Evolutionary conservation across 495 filamentous ascomycete genomes (phyloP), one percentile per base, ranked within the genome.

Genomic region (Aspergillus bridgeri): DNA sequence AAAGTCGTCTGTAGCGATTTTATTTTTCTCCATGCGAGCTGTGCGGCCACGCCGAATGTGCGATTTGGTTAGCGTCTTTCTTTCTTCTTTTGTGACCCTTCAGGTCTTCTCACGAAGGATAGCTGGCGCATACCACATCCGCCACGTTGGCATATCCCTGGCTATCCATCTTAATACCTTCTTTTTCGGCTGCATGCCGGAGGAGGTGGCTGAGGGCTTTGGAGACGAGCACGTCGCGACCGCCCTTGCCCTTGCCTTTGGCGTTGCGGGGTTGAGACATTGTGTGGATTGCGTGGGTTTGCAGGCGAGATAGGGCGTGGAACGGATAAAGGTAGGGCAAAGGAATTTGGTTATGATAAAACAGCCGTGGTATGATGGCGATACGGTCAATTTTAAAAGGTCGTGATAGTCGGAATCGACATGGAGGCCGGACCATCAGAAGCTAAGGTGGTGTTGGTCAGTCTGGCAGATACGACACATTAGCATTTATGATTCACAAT

Each of bases 141-240:
- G 82, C 82, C 18, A 96, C 79, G 61, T 83, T 86, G 15, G 87
- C 90, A 66, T 87, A 98, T 6, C 95, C 94, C 60, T 90, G 87
- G 5, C 69, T 73, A 62, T 91, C 88, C 21, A 98, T 78, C 62
- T 76, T 79, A 48, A 98, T 69, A 0, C 90, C 89, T 63, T 91
- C 91, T 53, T 83, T 84, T 60, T 83, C 79, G 6, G 95, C 94
- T 48, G 86, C 90, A 70, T 98, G 94, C 21, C 94, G 81, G 18
- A 98, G 79, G 0, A 96, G 75, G 61, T 79, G 83, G 56, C 85
- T 89, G 52, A 98, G 69, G 23, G 90, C 87, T 67, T 91, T 95
- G 7, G 91, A 96, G 48, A 97, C 79, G 29, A 77, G 76, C 8
- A 88, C 79, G 44, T 88, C 83, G 29, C 90, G 71, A 33, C 65